These are phyloP conservation scores for Gossypium davidsonii DNA, from an alignment of 441 rosid genomes.

Conservation along the genomic window DNA sequence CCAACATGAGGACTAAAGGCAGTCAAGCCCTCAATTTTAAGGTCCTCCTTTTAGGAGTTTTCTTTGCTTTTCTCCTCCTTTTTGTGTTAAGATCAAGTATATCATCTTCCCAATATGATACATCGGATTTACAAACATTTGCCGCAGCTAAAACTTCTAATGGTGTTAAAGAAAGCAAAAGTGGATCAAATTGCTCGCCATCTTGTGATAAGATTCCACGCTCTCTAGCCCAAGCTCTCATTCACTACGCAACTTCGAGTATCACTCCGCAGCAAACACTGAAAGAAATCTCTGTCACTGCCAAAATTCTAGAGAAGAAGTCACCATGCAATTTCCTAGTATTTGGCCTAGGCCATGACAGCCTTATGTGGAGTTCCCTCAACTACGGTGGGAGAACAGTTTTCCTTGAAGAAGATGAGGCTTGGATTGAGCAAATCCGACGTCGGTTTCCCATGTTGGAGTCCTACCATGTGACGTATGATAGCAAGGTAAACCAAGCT, in stretches of 20 bases:
- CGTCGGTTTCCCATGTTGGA: constrained; percentile 65
- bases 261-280: constrained; percentile 77
- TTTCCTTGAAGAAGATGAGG: constrained; percentile 76
- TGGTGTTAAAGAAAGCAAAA: constrained; percentile 7
- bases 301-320: constrained; percentile 47
- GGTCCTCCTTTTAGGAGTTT: constrained; percentile 50
- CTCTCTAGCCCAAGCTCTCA: constrained; percentile 53
- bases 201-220: constrained; percentile 53
- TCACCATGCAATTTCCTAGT: constrained; percentile 90
- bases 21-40: constrained; percentile 44
- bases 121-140: neutral
- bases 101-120: constrained; percentile 30
- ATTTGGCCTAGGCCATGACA: constrained; percentile 87
- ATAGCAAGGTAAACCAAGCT: constrained; percentile 75
- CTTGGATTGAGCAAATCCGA: constrained; percentile 75
- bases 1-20: constrained; percentile 55
- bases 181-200: constrained; percentile 31
- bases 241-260: constrained; percentile 68
- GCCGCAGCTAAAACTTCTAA: constrained; percentile 4
- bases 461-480: constrained; percentile 65
- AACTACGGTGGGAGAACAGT: constrained; percentile 85
- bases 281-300: constrained; percentile 60
- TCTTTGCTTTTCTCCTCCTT: constrained; percentile 50
- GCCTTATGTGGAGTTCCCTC: constrained; percentile 86
- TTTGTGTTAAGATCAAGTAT: constrained; percentile 51